Percentiles rank a stretch among this genome's conserved stretches.
Conservation (phyloP, 2,329 filamentous ascomycete genomes). For the Claviceps fusiformis region DNA sequence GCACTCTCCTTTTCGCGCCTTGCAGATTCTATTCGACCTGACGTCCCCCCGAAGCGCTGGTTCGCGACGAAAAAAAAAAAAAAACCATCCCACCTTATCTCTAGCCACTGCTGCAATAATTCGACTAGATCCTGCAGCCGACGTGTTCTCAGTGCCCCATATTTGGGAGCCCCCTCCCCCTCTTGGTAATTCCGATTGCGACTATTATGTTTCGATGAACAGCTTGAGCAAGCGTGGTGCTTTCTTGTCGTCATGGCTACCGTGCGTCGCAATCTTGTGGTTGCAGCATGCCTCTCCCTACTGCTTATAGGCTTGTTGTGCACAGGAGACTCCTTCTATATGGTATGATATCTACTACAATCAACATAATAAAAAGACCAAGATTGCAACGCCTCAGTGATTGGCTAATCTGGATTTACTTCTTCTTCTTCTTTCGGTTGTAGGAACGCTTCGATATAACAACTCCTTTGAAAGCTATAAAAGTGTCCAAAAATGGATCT, state of each 20-base stretch:
- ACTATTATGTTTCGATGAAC: background rate
- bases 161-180: background rate
- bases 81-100: no score
- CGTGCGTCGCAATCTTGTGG: conserved; percentile 1
- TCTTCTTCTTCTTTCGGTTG: background rate
- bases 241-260: background rate
- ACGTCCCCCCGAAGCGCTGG: background rate
- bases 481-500: background rate
- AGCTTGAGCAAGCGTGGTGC: background rate
- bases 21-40: background rate
- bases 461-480: background rate
- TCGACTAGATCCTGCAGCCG: background rate
- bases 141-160: background rate
- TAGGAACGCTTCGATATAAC: background rate
- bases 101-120: background rate
- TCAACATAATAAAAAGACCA: background rate
- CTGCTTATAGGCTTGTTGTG: background rate
- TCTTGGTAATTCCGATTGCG: background rate
- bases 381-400: background rate
- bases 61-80: background rate
- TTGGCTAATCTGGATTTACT: background rate
- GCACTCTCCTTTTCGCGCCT: background rate
- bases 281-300: conserved; percentile 1
- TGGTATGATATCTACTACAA: background rate
- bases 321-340: background rate